phyloP scores from a whole-genome alignment of 306 rosid genomes.

The Medicago ruthenica region DNA sequence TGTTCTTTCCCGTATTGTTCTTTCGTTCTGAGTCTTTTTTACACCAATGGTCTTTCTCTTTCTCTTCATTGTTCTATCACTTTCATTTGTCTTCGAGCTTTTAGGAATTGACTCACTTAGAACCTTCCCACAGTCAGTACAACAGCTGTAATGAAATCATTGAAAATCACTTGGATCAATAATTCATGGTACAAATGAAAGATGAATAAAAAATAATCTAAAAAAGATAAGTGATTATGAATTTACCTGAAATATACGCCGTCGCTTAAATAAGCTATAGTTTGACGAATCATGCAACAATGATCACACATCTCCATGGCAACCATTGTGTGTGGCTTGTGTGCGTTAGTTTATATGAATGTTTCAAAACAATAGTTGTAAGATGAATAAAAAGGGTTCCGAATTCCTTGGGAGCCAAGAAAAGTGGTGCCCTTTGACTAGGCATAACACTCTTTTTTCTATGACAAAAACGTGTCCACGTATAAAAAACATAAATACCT shows the following conservation, averaged over 20 bases:
- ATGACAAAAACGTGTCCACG: too few relatives aligned
- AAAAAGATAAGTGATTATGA: background rate
- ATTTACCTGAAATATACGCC: background rate
- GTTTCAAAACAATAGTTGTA: too few relatives aligned
- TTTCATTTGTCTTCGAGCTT: background rate
- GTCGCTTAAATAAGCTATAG: background rate
- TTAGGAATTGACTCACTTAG: background rate
- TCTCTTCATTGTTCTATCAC: background rate
- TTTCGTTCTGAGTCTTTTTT: background rate
- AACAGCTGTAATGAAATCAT: constrained; percentile 31
- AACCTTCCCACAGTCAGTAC: constrained; percentile 38
- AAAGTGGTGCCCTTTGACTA: too few relatives aligned
- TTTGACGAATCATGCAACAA: constrained; percentile 26
- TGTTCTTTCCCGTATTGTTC: background rate
- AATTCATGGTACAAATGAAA: background rate
- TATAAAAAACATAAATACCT: too few relatives aligned
- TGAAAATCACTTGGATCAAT: background rate
- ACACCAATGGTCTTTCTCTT: background rate
- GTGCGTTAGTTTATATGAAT: background rate
- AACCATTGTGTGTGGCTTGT: background rate
- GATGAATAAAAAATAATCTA: too few relatives aligned
- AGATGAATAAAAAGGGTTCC: too few relatives aligned
- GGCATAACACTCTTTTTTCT: too few relatives aligned
- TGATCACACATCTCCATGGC: constrained; percentile 34
- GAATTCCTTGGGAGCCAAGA: too few relatives aligned